Evolutionary conservation across 2,329 filamentous ascomycete species (phyloP).

Genomic region (Scorias spongiosa): DNA sequence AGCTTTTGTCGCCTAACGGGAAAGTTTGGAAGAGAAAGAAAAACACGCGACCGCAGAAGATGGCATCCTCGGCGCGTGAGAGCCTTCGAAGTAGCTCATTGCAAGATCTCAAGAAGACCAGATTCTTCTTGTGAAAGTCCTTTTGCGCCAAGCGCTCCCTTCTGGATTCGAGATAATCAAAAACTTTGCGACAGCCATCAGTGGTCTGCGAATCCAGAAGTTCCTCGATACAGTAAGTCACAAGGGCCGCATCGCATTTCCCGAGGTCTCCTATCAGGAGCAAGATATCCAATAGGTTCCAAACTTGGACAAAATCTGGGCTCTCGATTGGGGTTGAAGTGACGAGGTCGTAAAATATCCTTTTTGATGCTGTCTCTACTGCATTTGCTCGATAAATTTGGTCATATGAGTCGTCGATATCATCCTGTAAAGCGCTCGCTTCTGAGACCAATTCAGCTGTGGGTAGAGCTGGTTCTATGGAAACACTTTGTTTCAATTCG

Average conservation of each 20-base stretch:
- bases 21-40: constrained; percentile 99
- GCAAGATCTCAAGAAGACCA: constrained; percentile 83
- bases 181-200: constrained; percentile 74
- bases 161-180: constrained; percentile 88
- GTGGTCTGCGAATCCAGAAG: constrained; percentile 93
- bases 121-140: constrained; percentile 67
- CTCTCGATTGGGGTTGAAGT: constrained; percentile 56
- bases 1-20: constrained; percentile 88
- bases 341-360: constrained; percentile 50
- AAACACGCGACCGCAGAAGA: constrained; percentile 93
- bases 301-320: constrained; percentile 66
- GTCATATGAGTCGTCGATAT: constrained; percentile 12
- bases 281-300: constrained; percentile 90
- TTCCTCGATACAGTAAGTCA: constrained; percentile 87
- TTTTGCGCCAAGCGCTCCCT: constrained; percentile 71
- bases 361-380: constrained; percentile 70
- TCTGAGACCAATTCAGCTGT: constrained; percentile 22
- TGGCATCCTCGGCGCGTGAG: constrained; percentile 90
- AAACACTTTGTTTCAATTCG: constrained; percentile 23
- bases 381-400: constrained; percentile 35
- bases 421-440: constrained; percentile 13
- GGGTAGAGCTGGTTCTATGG: constrained; percentile 31
- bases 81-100: constrained; percentile 88
- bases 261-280: constrained; percentile 56
- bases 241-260: constrained; percentile 58